Evolutionary conservation across 2,329 filamentous ascomycete genomes (phyloP).

Genomic region (Fusarium sp.): DNA sequence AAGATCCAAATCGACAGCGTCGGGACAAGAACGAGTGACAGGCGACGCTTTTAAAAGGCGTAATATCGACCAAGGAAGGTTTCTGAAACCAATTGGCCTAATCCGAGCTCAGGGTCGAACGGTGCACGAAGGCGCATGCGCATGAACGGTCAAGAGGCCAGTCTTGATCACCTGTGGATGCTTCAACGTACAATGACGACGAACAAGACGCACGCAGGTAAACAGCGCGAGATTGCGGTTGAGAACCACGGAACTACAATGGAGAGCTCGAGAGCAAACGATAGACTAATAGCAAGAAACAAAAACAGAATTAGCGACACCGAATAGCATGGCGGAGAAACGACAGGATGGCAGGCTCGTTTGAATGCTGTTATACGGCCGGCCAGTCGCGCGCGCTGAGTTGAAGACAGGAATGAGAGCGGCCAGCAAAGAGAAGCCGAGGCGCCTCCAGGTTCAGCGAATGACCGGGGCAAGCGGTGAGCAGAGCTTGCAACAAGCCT

Average conservation of each 20-base stretch:
- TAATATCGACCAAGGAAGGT: conserved; percentile 33
- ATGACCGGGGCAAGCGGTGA: conserved; percentile 49
- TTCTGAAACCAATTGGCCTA: conserved; percentile 45
- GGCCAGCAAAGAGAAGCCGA: conserved; percentile 27
- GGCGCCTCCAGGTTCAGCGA: conserved; percentile 37
- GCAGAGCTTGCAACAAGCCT: conserved; percentile 36
- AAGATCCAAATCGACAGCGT: conserved; percentile 38
- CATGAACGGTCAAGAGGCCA: conserved; percentile 38
- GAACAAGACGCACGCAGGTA: conserved; percentile 33
- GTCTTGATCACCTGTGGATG: conserved; percentile 34
- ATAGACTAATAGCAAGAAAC: conserved; percentile 47
- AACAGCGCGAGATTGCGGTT: conserved; percentile 32
- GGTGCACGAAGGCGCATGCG: conserved; percentile 35
- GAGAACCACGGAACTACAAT: conserved; percentile 35
- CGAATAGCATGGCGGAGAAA: conserved; percentile 48
- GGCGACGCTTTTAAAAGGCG: conserved; percentile 37
- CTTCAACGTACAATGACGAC: conserved; percentile 37
- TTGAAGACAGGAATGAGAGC: conserved; percentile 42
- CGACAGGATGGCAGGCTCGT: conserved; percentile 40
- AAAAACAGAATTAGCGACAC: conserved; percentile 39
- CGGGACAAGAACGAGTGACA: conserved; percentile 46
- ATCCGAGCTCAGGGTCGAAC: conserved; percentile 35
- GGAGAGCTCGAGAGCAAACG: conserved; percentile 39
- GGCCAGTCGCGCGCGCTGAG: conserved; percentile 46
- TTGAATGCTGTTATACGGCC: conserved; percentile 45